Percentiles rank a stretch among this genome's conserved stretches.
These are phyloP conservation scores for Daldinia sp. DNA, from an alignment of 2,329 filamentous ascomycete genomes.

Conservation along the genomic window DNA sequence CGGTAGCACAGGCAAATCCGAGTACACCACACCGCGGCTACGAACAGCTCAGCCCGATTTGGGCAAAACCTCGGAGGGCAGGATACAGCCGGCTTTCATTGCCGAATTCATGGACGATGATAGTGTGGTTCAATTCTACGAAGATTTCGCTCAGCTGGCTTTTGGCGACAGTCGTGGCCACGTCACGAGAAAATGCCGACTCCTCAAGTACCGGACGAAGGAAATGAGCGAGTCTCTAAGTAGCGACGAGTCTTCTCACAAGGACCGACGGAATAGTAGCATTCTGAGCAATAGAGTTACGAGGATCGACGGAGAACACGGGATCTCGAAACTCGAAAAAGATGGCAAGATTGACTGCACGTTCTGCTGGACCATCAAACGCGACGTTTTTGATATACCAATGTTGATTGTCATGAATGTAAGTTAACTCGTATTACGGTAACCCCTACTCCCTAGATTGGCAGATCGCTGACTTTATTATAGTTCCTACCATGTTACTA, in stretches of 20 bases:
- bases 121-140: conserved; percentile 92
- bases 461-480: conserved; percentile 32
- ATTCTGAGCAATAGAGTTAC: conserved; percentile 68
- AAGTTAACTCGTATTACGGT: conserved; percentile 54
- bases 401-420: conserved; percentile 99
- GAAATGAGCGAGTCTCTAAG: conserved; percentile 57
- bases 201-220: conserved; percentile 88
- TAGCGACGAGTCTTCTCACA: conserved; percentile 55
- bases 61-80: conserved; percentile 54
- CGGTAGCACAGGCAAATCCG: conserved; percentile 53
- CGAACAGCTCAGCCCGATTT: conserved; percentile 54
- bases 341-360: conserved; percentile 94
- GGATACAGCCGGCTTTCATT: conserved; percentile 83
- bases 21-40: conserved; percentile 61
- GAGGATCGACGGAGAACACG: conserved; percentile 74
- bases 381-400: conserved; percentile 97
- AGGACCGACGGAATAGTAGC: conserved; percentile 53
- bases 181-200: conserved; percentile 82
- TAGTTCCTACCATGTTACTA: conserved; percentile 69
- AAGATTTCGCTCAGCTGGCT: conserved; percentile 90
- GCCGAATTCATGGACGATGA: conserved; percentile 94
- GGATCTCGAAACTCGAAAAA: conserved; percentile 81
- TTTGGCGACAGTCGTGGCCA: conserved; percentile 90
- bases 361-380: conserved; percentile 96
- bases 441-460: neutral